Conservation (phyloP, 2,329 filamentous ascomycete genomes). For the Botrytis aclada region DNA sequence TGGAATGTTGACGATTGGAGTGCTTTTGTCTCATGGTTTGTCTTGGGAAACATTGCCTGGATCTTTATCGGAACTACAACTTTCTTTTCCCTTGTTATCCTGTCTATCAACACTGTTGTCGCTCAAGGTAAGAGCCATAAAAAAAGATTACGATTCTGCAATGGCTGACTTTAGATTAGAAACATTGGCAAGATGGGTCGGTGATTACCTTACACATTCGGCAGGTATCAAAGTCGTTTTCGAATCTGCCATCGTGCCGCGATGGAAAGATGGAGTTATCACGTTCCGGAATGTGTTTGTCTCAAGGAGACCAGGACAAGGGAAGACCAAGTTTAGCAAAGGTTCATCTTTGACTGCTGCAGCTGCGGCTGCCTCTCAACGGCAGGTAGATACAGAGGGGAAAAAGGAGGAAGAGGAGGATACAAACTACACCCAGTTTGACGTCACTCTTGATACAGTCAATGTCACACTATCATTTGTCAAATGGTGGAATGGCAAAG, state of each 20-base stretch:
- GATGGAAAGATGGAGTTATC: constrained; percentile 93
- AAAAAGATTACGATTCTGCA: constrained; percentile 15
- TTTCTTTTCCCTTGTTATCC: constrained; percentile 88
- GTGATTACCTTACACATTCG: constrained; percentile 91
- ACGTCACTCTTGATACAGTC: constrained; percentile 89
- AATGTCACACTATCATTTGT: constrained; percentile 95
- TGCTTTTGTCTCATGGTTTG: constrained; percentile 91
- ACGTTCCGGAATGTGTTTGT: constrained; percentile 97
- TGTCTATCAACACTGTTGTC: constrained; percentile 92
- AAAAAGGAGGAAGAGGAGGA: constrained; percentile 64
- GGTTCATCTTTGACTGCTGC: constrained; percentile 83
- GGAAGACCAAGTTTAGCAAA: constrained; percentile 80
- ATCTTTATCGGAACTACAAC: constrained; percentile 95
- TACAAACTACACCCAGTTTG: constrained; percentile 96
- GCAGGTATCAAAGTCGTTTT: constrained; percentile 93
- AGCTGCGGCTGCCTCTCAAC: constrained; percentile 75
- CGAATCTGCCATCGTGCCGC: constrained; percentile 95
- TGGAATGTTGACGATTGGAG: constrained; percentile 97
- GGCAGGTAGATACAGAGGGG: constrained; percentile 49
- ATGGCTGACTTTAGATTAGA: constrained; percentile 50
- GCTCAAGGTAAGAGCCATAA: constrained; percentile 68
- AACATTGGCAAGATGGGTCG: constrained; percentile 87
- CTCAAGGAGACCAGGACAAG: constrained; percentile 81
- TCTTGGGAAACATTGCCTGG: constrained; percentile 92
- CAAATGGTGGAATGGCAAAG: constrained; percentile 99